phyloP scores from a whole-genome alignment of 23 red algal species.

The Pyropia yezoensis region DNA sequence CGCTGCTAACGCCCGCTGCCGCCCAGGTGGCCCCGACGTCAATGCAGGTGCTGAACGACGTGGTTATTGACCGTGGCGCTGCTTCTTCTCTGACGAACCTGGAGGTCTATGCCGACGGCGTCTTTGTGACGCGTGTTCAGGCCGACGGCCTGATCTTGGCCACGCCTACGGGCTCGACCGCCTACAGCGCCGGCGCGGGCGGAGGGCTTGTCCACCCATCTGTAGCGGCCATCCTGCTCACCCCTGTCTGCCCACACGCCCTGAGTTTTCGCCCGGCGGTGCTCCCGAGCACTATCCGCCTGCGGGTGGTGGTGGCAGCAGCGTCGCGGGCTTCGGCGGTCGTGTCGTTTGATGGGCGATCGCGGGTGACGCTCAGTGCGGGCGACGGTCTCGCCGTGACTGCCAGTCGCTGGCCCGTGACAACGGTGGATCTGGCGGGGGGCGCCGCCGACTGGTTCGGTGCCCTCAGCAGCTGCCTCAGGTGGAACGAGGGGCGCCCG shows the following conservation, averaged over 20 bases:
- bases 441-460: slow-evolving; percentile 74
- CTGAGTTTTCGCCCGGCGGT: slow-evolving; percentile 72
- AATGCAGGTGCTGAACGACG: slow-evolving; percentile 71
- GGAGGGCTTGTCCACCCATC: slow-evolving; percentile 80
- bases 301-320: slow-evolving; percentile 54
- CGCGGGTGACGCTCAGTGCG: slow-evolving; percentile 64
- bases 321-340: slow-evolving; percentile 57
- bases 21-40: slow-evolving; percentile 5
- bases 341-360: slow-evolving; percentile 74
- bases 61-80: slow-evolving; percentile 79
- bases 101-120: slow-evolving; percentile 51
- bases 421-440: slow-evolving; percentile 50
- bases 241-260: slow-evolving; percentile 89
- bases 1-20: background rate
- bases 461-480: slow-evolving; percentile 55
- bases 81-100: slow-evolving; percentile 74
- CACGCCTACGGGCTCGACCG: slow-evolving; percentile 80
- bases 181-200: slow-evolving; percentile 63
- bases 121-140: slow-evolving; percentile 65
- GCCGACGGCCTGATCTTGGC: slow-evolving; percentile 78
- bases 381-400: slow-evolving; percentile 65
- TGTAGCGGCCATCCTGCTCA: slow-evolving; percentile 75
- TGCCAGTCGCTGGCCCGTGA: slow-evolving; percentile 46
- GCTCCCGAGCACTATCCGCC: slow-evolving; percentile 50
- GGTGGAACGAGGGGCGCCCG: slow-evolving; percentile 45